A percentile compares a stretch with the other conserved stretches of the same genome.
Evolutionary conservation across 176 grass and related monocot genomes (phyloP).

Genomic region (Avena eriantha): DNA sequence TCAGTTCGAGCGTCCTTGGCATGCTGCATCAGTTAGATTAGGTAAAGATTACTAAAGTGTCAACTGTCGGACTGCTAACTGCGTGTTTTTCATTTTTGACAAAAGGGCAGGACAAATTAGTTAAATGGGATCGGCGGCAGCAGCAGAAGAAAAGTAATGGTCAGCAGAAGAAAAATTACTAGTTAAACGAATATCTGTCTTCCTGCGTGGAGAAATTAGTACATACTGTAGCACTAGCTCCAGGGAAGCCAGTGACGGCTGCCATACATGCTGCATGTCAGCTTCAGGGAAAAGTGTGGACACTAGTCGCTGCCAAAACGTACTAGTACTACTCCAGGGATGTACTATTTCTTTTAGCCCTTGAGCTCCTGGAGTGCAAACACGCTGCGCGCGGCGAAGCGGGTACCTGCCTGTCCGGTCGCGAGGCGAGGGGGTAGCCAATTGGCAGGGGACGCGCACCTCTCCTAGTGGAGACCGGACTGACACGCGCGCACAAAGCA

Average conservation of each 20-base stretch:
- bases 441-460: background rate
- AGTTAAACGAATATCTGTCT: too few relatives aligned
- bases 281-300: slow-evolving; percentile 16
- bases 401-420: background rate
- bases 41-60: too few relatives aligned
- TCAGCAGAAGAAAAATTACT: too few relatives aligned
- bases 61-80: too few relatives aligned
- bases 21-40: too few relatives aligned
- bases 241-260: background rate
- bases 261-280: background rate
- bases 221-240: too few relatives aligned
- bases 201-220: too few relatives aligned
- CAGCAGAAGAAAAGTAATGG: too few relatives aligned
- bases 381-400: slow-evolving; percentile 13
- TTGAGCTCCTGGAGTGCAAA: background rate
- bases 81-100: too few relatives aligned
- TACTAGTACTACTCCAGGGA: background rate
- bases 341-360: background rate
- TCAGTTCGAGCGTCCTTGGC: too few relatives aligned
- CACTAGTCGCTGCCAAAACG: background rate
- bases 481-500: background rate
- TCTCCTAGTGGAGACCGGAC: background rate
- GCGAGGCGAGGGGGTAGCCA: slow-evolving; percentile 13
- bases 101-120: too few relatives aligned
- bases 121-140: too few relatives aligned